Evolutionary conservation across 2,329 filamentous ascomycete genomes (phyloP).

Genomic region (Fusarium guadeloupense): DNA sequence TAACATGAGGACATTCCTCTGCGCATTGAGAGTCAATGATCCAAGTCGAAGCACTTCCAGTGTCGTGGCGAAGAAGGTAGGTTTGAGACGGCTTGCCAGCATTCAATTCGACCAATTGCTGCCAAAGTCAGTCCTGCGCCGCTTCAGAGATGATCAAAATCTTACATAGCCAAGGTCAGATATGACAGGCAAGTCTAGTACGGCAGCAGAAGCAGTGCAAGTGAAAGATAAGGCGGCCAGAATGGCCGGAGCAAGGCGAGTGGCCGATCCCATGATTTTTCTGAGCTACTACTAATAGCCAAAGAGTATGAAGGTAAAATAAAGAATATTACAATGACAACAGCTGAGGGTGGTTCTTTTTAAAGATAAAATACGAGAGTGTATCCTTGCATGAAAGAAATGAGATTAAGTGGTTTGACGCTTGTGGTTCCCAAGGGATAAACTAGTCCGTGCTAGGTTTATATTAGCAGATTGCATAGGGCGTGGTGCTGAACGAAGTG

Average conservation of each 20-base stretch:
- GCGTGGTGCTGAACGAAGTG: no score
- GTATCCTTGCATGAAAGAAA: no score
- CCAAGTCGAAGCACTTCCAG: constrained; percentile 49
- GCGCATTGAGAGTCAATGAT: constrained; percentile 43
- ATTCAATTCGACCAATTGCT: constrained; percentile 18
- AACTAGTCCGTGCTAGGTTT: no score
- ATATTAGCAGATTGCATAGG: no score
- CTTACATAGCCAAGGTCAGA: constrained; percentile 21
- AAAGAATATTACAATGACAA: no score
- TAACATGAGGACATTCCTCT: constrained; percentile 40
- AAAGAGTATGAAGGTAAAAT: no score
- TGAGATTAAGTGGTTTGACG: no score
- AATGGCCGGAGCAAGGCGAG: constrained; percentile 9
- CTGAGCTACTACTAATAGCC: no score
- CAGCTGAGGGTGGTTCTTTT: no score
- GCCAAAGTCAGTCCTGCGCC: neutral
- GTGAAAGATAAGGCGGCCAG: constrained; percentile 3
- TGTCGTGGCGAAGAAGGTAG: constrained; percentile 48
- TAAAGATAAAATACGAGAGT: no score
- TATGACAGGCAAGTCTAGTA: constrained; percentile 16
- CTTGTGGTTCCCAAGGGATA: no score
- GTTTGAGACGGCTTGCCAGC: constrained; percentile 44
- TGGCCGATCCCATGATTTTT: constrained; percentile 5
- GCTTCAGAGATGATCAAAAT: rapidly evolving
- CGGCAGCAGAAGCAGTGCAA: constrained; percentile 11